Evolutionary conservation across 352 stramenopile genomes (phyloP).

Genomic region (Globisporangium mamillatum): DNA sequence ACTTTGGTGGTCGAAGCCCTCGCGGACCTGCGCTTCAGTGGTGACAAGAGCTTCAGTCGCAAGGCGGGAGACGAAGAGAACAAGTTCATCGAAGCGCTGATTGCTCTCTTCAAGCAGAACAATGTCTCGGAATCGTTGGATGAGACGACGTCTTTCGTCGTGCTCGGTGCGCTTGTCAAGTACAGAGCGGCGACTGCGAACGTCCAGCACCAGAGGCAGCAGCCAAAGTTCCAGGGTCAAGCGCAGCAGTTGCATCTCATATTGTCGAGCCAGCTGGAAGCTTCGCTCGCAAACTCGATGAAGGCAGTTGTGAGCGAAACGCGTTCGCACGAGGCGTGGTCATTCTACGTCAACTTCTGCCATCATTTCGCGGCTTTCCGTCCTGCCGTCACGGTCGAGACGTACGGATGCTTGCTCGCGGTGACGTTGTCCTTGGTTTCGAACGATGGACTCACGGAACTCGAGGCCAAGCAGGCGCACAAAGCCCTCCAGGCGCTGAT

Average conservation of each 20-base stretch:
- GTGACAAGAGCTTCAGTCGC: slow-evolving; percentile 8
- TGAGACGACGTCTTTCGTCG: slow-evolving; percentile 31
- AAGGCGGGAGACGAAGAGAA: slow-evolving; percentile 23
- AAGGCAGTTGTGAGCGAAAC: slow-evolving; percentile 30
- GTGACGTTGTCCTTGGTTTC: slow-evolving; percentile 36
- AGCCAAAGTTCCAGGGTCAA: slow-evolving; percentile 6
- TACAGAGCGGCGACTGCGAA: slow-evolving; percentile 39
- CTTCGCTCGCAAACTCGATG: slow-evolving; percentile 43
- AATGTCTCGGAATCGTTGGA: slow-evolving; percentile 21
- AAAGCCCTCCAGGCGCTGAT: slow-evolving; percentile 43
- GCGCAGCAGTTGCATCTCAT: slow-evolving; percentile 5
- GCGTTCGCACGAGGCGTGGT: slow-evolving; percentile 28
- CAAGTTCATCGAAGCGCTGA: slow-evolving; percentile 30
- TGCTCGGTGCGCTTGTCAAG: slow-evolving; percentile 51
- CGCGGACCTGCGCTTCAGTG: slow-evolving; percentile 18
- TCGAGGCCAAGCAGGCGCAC: neutral
- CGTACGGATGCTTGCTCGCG: slow-evolving; percentile 61
- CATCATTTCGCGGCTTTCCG: slow-evolving; percentile 47
- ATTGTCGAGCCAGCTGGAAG: slow-evolving; percentile 25
- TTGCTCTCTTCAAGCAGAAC: slow-evolving; percentile 20
- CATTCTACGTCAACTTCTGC: slow-evolving; percentile 58
- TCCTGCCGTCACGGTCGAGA: slow-evolving; percentile 43
- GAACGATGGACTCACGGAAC: slow-evolving; percentile 1
- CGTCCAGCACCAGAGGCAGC: slow-evolving; percentile 16
- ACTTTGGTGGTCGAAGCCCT: slow-evolving; percentile 37